Evolutionary conservation across 495 filamentous ascomycete species (phyloP).

Genomic region (Aeminium ludgeri): DNA sequence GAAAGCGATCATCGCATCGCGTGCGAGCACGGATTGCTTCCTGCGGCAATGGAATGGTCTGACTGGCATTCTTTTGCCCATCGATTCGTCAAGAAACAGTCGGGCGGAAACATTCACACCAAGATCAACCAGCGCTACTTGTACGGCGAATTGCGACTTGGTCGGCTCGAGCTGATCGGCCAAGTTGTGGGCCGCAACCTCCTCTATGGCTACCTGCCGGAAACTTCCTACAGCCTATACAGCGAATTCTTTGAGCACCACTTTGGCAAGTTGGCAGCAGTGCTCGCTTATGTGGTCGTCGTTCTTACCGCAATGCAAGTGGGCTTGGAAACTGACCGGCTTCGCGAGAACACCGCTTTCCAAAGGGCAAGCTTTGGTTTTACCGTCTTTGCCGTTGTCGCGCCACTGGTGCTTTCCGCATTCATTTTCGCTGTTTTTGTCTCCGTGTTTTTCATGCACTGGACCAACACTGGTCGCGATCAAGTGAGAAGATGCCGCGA

Average conservation of each 20-base stretch:
- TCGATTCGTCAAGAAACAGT: slow-evolving; percentile 1
- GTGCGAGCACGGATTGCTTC: slow-evolving; percentile 2
- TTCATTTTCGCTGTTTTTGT: no score
- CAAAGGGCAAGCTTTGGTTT: no score
- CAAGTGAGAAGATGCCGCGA: no score
- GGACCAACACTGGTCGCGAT: no score
- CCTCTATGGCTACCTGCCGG: slow-evolving; percentile 17
- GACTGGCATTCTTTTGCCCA: no score
- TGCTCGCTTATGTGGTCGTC: slow-evolving; percentile 35
- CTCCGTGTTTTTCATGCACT: no score
- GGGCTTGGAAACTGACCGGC: slow-evolving; percentile 30
- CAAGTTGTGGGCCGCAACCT: slow-evolving; percentile 4
- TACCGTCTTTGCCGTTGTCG: no score
- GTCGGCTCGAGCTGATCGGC: slow-evolving; percentile 5
- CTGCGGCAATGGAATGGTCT: no score
- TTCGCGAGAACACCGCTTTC: slow-evolving; percentile 17
- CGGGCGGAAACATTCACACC: slow-evolving; percentile 15
- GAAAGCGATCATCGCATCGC: slow-evolving; percentile 30
- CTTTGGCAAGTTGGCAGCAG: slow-evolving; percentile 29
- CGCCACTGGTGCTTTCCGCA: no score
- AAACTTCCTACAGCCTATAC: slow-evolving; percentile 1
- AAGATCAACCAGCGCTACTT: slow-evolving; percentile 18
- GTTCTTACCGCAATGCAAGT: slow-evolving; percentile 45
- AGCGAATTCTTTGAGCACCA: slow-evolving; percentile 30
- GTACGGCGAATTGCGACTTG: slow-evolving; percentile 21